Evolutionary conservation across 2,329 filamentous ascomycete species (phyloP).

Genomic region (Allantophomopsis lycopodina): DNA sequence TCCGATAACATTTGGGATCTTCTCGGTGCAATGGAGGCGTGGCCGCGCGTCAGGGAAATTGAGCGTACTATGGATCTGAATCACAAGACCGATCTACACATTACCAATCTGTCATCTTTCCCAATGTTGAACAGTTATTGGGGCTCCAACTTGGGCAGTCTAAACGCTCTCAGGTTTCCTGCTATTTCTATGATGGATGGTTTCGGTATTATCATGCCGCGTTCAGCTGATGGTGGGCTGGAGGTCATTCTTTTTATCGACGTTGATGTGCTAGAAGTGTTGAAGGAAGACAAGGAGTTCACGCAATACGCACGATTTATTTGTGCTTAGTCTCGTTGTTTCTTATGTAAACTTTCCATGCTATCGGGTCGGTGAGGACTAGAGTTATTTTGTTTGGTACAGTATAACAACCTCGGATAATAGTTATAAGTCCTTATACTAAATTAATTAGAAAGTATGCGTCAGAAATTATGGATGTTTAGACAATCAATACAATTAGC

Average conservation of each 20-base stretch:
- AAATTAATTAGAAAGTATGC: too few relatives aligned
- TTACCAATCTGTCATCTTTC: neutral
- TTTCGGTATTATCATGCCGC: neutral
- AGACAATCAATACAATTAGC: too few relatives aligned
- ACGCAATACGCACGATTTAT: neutral
- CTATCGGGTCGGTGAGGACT: neutral
- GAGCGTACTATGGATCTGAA: neutral
- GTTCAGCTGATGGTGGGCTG: neutral
- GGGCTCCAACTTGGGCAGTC: neutral
- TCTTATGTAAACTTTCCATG: neutral
- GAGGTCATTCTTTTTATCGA: conserved; percentile 1
- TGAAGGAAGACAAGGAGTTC: conserved; percentile 1
- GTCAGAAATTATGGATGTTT: too few relatives aligned
- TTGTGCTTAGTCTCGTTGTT: neutral
- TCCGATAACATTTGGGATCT: too few relatives aligned
- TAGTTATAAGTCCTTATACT: too few relatives aligned
- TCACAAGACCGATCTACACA: neutral
- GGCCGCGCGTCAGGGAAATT: too few relatives aligned
- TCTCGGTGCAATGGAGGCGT: too few relatives aligned
- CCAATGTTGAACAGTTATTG: neutral
- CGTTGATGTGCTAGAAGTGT: neutral
- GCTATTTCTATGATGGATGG: conserved; percentile 1
- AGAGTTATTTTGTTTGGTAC: neutral
- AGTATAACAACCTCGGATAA: too few relatives aligned
- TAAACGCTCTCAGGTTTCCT: neutral